Evolutionary conservation across 768 basidiomycete genomes (phyloP).

Genomic region (Tephrocybe sp.): DNA sequence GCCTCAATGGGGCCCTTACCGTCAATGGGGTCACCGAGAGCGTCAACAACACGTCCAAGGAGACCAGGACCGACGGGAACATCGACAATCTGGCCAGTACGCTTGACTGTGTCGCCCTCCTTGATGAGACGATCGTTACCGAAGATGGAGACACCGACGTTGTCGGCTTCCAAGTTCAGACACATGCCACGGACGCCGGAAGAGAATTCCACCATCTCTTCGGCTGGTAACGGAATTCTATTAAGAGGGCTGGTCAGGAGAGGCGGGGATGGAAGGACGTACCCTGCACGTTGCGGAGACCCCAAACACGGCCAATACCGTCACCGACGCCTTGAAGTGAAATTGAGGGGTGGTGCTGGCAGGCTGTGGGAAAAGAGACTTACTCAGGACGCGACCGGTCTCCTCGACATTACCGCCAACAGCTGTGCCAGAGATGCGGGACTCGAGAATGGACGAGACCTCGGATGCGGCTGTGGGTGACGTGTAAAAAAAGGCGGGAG

Average conservation of each 20-base stretch:
- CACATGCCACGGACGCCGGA: constrained; percentile 99
- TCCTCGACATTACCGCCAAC: constrained; percentile 96
- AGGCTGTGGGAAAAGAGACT: constrained; percentile 30
- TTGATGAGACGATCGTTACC: constrained; percentile 97
- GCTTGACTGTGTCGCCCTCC: constrained; percentile 99
- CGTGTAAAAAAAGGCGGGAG: constrained; percentile 27
- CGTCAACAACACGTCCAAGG: constrained; percentile 98
- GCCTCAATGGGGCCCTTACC: constrained; percentile 98
- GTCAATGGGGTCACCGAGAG: constrained; percentile 99
- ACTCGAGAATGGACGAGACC: constrained; percentile 99
- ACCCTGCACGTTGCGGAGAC: constrained; percentile 98
- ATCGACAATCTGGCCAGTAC: constrained; percentile 99
- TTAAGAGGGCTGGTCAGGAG: constrained; percentile 3
- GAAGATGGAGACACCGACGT: constrained; percentile 99
- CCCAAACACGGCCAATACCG: constrained; percentile 99
- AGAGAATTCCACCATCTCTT: constrained; percentile 99
- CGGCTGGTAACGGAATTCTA: constrained; percentile 52
- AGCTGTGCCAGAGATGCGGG: constrained; percentile 91
- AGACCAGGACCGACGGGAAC: constrained; percentile 97
- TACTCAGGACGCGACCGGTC: constrained; percentile 98
- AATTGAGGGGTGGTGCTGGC: constrained; percentile 19
- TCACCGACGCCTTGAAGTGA: constrained; percentile 86
- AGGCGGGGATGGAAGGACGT: constrained; percentile 9
- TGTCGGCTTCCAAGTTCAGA: constrained; percentile 99
- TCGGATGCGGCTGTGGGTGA: constrained; percentile 87